Conservation (phyloP, 2,329 filamentous ascomycete species). For the Neocatenulostroma microsporum region DNA sequence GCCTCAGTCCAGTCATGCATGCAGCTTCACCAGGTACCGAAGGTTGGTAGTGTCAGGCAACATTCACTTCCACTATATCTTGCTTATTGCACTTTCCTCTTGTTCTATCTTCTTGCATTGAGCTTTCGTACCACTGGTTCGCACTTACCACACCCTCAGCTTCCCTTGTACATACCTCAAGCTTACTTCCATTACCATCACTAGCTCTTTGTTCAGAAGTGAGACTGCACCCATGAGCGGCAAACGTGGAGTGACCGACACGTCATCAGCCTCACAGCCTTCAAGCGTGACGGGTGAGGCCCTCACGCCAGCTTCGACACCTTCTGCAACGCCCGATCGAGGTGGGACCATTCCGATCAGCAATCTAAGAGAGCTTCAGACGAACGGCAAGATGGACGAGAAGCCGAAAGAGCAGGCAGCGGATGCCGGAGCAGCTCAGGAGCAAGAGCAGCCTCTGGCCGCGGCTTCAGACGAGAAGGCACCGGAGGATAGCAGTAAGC, state of each 20-base stretch:
- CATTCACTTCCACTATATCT: not conserved
- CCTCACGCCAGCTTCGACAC: constrained; percentile 19
- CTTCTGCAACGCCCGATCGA: constrained; percentile 20
- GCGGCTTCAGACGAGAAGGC: no score
- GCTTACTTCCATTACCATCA: no score
- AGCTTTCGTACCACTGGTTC: not conserved
- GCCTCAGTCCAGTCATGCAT: no score
- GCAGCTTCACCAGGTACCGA: not conserved
- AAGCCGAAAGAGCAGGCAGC: constrained; percentile 15
- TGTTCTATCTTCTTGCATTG: not conserved
- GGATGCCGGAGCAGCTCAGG: constrained; percentile 9
- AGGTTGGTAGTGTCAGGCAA: no score
- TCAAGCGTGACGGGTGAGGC: constrained; percentile 12
- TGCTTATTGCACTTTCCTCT: not conserved
- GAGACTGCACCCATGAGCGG: no score
- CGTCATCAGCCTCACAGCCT: constrained; percentile 11
- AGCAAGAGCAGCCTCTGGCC: no score
- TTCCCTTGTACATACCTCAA: no score
- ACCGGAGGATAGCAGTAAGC: constrained; percentile 10
- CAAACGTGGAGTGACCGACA: constrained; percentile 16
- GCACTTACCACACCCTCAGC: constrained; percentile 4
- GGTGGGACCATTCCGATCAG: constrained; percentile 11
- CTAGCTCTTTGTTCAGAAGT: no score
- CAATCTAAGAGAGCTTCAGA: constrained; percentile 13
- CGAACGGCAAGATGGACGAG: constrained; percentile 20